Evolutionary conservation across 2,329 filamentous ascomycete genomes (phyloP), one percentile per base, ranked within the genome.

Genomic region (Laburnicola sp.): DNA sequence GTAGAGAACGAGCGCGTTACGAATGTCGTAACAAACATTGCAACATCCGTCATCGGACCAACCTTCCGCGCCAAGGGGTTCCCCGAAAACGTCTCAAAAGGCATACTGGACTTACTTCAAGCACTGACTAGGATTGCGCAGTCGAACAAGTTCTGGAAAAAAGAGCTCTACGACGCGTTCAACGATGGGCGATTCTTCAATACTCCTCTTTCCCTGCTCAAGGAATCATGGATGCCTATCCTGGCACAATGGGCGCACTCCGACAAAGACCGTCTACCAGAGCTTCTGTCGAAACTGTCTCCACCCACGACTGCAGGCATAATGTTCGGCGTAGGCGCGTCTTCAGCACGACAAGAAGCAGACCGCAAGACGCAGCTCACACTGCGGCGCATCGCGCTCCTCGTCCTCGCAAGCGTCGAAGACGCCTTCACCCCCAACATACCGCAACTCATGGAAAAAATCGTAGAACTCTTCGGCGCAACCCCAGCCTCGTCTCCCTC

Each of bases 271-370:
- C 85, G 89, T 40, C 82, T 99, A 74, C 78, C 86, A 0, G 94
- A 99, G 55, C 78, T 97, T 3, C 75, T 97, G 6, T 80, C 83
- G 32, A 87, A 91, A 21, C 82, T 99, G 55, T 86, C 86, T 4
- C 83, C 92, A 3, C 94, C 94, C 4, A 91, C 92, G 1, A 93
- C 92, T 10, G 94, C 95, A 0, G 94, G 94, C 6, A 95, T 99
- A 61, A 93, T 99, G 69, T 99, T 99, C 66, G 94, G 94, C n/a
- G 94, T 99, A 0, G 95, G 95, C 8, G 94, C 94, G 5, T 91
- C 90, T 22, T 95, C 92, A 37, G 94, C 94, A 31, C 83, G 94
- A 51, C 82, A 95, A n/a, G 94, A 99, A 74, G 91, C 95, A 4
- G 94, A 99, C 72, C 87, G 92, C 51, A 94, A 88, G 74, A 91